Evolutionary conservation across 2,329 filamentous ascomycete species (phyloP).

Genomic region (Oidium heveae): DNA sequence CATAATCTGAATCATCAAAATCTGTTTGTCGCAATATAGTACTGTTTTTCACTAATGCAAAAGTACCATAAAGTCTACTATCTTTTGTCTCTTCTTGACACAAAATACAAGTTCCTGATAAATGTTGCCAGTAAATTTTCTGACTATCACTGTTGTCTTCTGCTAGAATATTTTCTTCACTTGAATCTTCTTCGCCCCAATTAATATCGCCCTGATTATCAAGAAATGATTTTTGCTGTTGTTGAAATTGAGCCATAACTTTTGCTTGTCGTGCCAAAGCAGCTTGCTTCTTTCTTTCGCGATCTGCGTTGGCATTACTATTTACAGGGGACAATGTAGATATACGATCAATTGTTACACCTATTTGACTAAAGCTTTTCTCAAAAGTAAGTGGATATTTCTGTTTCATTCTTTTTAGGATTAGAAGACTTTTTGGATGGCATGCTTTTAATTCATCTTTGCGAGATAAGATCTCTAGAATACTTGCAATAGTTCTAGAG

Average conservation of each 20-base stretch:
- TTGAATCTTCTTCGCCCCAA: conserved; percentile 61
- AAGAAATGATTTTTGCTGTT: conserved; percentile 88
- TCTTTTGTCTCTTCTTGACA: conserved; percentile 94
- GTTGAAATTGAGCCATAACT: conserved; percentile 95
- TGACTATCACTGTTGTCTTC: conserved; percentile 37
- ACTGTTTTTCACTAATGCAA: conserved; percentile 71
- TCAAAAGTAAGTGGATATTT: conserved; percentile 53
- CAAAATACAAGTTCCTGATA: conserved; percentile 75
- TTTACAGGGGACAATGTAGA: conserved; percentile 62
- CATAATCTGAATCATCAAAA: conserved; percentile 54
- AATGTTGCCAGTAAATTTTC: conserved; percentile 69
- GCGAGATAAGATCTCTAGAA: conserved; percentile 33
- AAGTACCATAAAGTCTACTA: conserved; percentile 69
- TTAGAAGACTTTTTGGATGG: conserved; percentile 59
- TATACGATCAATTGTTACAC: conserved; percentile 50
- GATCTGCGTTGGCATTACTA: conserved; percentile 30
- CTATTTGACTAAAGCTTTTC: conserved; percentile 34
- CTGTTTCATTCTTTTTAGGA: conserved; percentile 65
- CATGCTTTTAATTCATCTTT: conserved; percentile 61
- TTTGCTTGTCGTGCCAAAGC: conserved; percentile 72
- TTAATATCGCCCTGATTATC: conserved; percentile 69
- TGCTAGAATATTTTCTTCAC: conserved; percentile 37
- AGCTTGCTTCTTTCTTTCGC: conserved; percentile 69
- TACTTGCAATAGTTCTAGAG: conserved; percentile 35
- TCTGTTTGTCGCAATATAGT: conserved; percentile 71